phyloP scores from a whole-genome alignment of 2,329 filamentous ascomycete species.

The Verticillium nubilum region DNA sequence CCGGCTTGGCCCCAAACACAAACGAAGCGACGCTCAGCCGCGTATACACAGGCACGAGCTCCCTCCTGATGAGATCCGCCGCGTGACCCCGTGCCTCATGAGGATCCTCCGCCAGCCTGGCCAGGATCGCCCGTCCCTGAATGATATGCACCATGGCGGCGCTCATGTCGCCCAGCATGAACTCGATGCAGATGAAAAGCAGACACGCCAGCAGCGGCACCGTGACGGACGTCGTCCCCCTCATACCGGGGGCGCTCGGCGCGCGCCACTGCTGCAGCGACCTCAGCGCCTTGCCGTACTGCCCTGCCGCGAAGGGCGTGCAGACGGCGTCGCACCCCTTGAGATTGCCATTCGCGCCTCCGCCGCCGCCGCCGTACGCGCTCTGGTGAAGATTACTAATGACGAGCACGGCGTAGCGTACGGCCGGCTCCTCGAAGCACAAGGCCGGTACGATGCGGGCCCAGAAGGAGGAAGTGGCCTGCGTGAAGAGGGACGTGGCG shows the following conservation, averaged over 20 bases:
- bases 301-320: constrained; percentile 30
- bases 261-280: constrained; percentile 30
- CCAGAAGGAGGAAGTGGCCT: constrained; percentile 39
- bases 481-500: constrained; percentile 30
- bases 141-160: constrained; percentile 39
- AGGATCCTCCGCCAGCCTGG: constrained; percentile 10
- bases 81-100: constrained; percentile 11
- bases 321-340: background rate
- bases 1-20: constrained; percentile 31
- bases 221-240: constrained; percentile 14
- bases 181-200: constrained; percentile 49
- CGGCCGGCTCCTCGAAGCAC: constrained; percentile 36
- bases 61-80: constrained; percentile 30
- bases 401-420: constrained; percentile 43
- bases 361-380: constrained; percentile 7
- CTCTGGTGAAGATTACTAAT: constrained; percentile 41
- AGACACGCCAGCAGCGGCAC: constrained; percentile 39
- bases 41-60: constrained; percentile 38
- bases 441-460: constrained; percentile 37
- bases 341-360: background rate
- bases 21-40: constrained; percentile 34
- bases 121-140: constrained; percentile 36
- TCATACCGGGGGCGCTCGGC: constrained; percentile 22
- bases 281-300: constrained; percentile 44
- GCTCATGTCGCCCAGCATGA: constrained; percentile 42